phyloP scores from a whole-genome alignment of 1,139 yeast species.

The Suzukiozyma palmioleophila region DNA sequence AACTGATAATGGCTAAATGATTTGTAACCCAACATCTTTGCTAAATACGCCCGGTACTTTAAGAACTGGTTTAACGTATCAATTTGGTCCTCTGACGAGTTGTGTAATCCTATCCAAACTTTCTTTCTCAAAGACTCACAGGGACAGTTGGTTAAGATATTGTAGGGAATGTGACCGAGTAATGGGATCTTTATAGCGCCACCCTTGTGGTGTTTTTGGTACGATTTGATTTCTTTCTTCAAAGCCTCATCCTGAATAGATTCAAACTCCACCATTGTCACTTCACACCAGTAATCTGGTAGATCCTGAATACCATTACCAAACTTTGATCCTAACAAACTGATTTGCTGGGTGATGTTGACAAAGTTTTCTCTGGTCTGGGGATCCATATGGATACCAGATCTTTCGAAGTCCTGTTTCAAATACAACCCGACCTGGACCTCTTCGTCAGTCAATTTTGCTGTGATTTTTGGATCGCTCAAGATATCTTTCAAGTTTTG shows the following conservation, averaged over 20 bases:
- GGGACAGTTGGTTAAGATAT: conserved; percentile 57
- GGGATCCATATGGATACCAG: conserved; percentile 83
- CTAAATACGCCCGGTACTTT: conserved; percentile 63
- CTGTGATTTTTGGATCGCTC: conserved; percentile 31
- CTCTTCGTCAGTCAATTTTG: conserved; percentile 62
- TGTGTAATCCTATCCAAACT: conserved; percentile 74
- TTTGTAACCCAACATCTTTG: conserved; percentile 66
- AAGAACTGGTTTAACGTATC: conserved; percentile 54
- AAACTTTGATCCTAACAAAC: conserved; percentile 79
- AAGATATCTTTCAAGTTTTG: conserved; percentile 54
- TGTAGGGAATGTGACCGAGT: conserved; percentile 63
- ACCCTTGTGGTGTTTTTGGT: conserved; percentile 19
- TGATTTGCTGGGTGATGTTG: conserved; percentile 73
- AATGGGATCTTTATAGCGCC: conserved; percentile 48
- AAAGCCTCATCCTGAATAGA: conserved; percentile 19
- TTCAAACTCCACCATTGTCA: conserved; percentile 29
- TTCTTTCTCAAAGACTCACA: conserved; percentile 56
- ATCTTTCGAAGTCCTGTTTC: conserved; percentile 80
- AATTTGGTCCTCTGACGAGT: conserved; percentile 56
- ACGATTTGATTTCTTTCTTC: conserved; percentile 22
- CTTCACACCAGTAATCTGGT: conserved; percentile 36
- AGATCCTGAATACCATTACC: conserved; percentile 49
- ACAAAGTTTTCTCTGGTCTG: conserved; percentile 68
- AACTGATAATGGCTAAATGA: conserved; percentile 80
- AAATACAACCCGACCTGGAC: conserved; percentile 75